Evolutionary conservation across 2,329 filamentous ascomycete genomes (phyloP).

Genomic region (Calonectria henricotiae): DNA sequence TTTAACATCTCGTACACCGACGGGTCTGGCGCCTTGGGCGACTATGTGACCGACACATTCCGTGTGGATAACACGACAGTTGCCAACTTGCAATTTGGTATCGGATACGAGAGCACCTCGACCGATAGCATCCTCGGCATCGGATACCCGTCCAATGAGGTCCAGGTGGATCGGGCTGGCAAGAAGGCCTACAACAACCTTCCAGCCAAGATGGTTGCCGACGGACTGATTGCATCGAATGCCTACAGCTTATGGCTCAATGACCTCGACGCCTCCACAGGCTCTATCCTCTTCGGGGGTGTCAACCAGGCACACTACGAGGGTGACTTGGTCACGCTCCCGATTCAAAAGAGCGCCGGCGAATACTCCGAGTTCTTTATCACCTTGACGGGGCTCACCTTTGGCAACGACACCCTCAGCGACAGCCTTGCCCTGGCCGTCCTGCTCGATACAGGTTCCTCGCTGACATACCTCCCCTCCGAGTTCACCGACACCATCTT

Average conservation of each 20-base stretch:
- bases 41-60: constrained; percentile 86
- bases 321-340: constrained; percentile 77
- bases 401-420: constrained; percentile 64
- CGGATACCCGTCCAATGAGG: constrained; percentile 86
- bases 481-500: constrained; percentile 70
- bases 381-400: constrained; percentile 74
- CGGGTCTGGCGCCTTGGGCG: constrained; percentile 82
- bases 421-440: constrained; percentile 72
- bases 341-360: constrained; percentile 72
- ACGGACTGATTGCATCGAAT: constrained; percentile 75
- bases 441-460: constrained; percentile 81
- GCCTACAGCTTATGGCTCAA: constrained; percentile 85
- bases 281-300: constrained; percentile 83
- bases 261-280: constrained; percentile 77
- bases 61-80: constrained; percentile 71
- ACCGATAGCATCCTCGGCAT: constrained; percentile 87
- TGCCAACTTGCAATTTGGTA: constrained; percentile 77
- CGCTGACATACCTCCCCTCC: constrained; percentile 78
- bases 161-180: constrained; percentile 74
- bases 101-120: constrained; percentile 77
- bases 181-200: constrained; percentile 77
- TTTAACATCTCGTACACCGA: constrained; percentile 95
- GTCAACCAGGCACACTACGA: constrained; percentile 78
- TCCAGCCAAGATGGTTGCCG: constrained; percentile 75
- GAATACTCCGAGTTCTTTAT: constrained; percentile 77